Evolutionary conservation across 345 rosid genomes (phyloP), one percentile per base, ranked within the genome.

Genomic region (Arabis hirsuta): DNA sequence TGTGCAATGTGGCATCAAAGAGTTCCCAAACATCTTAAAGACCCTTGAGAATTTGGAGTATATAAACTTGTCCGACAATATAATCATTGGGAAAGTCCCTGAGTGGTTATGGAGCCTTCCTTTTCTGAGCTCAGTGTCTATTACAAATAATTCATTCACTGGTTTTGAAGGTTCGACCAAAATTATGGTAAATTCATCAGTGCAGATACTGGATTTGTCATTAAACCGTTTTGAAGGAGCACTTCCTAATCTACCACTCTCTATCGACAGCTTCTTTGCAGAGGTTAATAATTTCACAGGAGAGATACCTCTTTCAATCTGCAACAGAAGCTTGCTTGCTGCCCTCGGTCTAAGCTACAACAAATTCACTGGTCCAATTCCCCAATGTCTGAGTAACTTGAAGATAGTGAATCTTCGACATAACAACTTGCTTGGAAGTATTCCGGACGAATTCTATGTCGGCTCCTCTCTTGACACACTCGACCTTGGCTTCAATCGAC

Each of bases 31-130:
- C 29, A 26, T 67, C n/a, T 67, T 67, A 42, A 66, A 26, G 2
- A 10, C 27, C 38, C 61, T 53, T 39, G 12, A 9, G 0, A 26
- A 2, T 0, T 53, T 53, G 61, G 16, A n/a, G 0, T 0, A 0
- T 9, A 4, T 66, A 41, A 7, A 26, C 41, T 6, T 66, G 3
- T 41, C 71, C 26, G 6, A 9, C 26, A 66, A 66, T 26, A 10
- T 7, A 12, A 64, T 64, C 34, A 48, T 7, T 8, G 69, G 57
- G 4, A 50, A 48, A 3, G 3, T 50, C 0, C 57, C 69, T 48
- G 22, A 48, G 34, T 64, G 69, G 69, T 48, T 64, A 0, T 64
- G 69, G 57, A 64, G n/a, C 5, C 46, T 64, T 48, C 69, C 69
- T 64, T 19, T 2, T 6, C 7, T 32, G 7, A 5, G 1, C 36